phyloP scores from a whole-genome alignment of 306 rosid genomes.

The Pachyrhizus erosus region DNA sequence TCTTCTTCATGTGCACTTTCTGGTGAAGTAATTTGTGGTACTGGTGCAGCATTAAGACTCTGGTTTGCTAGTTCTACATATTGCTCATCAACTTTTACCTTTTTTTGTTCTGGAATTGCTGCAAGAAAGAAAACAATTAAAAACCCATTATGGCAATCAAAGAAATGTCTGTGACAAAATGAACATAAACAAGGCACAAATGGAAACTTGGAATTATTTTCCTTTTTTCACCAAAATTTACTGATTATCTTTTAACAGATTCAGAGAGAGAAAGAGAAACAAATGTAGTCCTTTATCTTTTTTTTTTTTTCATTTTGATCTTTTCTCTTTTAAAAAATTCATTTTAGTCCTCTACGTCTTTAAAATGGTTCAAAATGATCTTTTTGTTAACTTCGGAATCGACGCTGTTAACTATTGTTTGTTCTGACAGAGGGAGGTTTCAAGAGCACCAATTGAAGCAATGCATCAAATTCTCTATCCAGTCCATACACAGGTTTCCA shows the following conservation, averaged over 20 bases:
- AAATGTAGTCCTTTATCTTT: too few species aligned
- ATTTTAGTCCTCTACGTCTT: too few species aligned
- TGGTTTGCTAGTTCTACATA: slow-evolving; percentile 41
- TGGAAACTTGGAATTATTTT: slow-evolving; percentile 1
- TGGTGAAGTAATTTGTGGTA: slow-evolving; percentile 42
- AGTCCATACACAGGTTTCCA: too few species aligned
- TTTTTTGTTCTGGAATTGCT: slow-evolving; percentile 60
- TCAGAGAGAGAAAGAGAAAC: neutral
- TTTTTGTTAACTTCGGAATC: too few species aligned
- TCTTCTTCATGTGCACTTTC: slow-evolving; percentile 53
- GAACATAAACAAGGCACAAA: neutral
- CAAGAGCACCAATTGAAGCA: too few species aligned
- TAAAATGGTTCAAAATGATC: too few species aligned
- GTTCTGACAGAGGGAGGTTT: too few species aligned
- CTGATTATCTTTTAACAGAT: neutral
- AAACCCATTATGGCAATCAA: slow-evolving; percentile 32
- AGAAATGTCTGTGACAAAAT: slow-evolving; percentile 18
- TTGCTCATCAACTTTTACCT: slow-evolving; percentile 35
- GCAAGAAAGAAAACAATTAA: slow-evolving; percentile 39
- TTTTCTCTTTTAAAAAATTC: too few species aligned
- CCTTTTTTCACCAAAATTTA: neutral
- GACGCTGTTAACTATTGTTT: too few species aligned
- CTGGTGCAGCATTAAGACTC: slow-evolving; percentile 52
- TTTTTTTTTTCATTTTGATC: too few species aligned
- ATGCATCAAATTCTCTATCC: too few species aligned